A percentile compares a stretch with the other conserved stretches of the same genome.
phyloP scores from a whole-genome alignment of 2,329 filamentous ascomycete species.

The Arthrinium phaeospermum region DNA sequence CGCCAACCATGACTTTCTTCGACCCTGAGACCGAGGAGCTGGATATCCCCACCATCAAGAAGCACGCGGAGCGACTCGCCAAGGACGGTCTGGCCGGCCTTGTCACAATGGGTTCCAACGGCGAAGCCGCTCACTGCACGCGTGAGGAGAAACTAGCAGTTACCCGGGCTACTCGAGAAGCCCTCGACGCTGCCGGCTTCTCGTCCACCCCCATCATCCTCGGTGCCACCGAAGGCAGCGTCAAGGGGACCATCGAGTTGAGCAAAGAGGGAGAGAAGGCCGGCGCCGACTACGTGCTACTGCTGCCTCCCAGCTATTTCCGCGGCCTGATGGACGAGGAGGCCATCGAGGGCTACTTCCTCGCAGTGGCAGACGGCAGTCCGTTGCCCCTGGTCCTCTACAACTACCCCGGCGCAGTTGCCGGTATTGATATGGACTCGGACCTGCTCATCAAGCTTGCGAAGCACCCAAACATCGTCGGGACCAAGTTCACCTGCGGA shows the following conservation, averaged over 20 bases:
- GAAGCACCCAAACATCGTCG: slow-evolving; percentile 61
- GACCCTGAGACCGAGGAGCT: slow-evolving; percentile 58
- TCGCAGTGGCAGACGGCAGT: slow-evolving; percentile 58
- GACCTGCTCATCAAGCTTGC: slow-evolving; percentile 59
- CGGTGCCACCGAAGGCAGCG: slow-evolving; percentile 57
- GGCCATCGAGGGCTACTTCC: slow-evolving; percentile 65
- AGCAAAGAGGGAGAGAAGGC: slow-evolving; percentile 66
- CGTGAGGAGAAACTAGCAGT: slow-evolving; percentile 66
- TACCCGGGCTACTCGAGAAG: slow-evolving; percentile 63
- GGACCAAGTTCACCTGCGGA: slow-evolving; percentile 60
- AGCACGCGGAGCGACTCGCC: slow-evolving; percentile 62
- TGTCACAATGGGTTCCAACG: slow-evolving; percentile 73
- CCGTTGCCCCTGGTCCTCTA: slow-evolving; percentile 67
- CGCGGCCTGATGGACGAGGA: slow-evolving; percentile 61
- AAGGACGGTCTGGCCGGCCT: slow-evolving; percentile 68
- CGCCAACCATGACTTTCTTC: slow-evolving; percentile 67
- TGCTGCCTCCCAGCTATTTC: slow-evolving; percentile 74
- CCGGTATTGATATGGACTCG: slow-evolving; percentile 61
- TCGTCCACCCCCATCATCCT: slow-evolving; percentile 65
- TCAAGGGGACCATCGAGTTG: slow-evolving; percentile 70
- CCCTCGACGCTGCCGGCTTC: slow-evolving; percentile 61
- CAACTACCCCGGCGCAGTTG: slow-evolving; percentile 63
- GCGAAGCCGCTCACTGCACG: slow-evolving; percentile 72
- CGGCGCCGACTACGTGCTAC: slow-evolving; percentile 70
- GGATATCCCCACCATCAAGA: slow-evolving; percentile 53